These are phyloP conservation scores for Neofusicoccum ribis DNA, from an alignment of 2,329 filamentous ascomycete genomes.

Conservation along the genomic window DNA sequence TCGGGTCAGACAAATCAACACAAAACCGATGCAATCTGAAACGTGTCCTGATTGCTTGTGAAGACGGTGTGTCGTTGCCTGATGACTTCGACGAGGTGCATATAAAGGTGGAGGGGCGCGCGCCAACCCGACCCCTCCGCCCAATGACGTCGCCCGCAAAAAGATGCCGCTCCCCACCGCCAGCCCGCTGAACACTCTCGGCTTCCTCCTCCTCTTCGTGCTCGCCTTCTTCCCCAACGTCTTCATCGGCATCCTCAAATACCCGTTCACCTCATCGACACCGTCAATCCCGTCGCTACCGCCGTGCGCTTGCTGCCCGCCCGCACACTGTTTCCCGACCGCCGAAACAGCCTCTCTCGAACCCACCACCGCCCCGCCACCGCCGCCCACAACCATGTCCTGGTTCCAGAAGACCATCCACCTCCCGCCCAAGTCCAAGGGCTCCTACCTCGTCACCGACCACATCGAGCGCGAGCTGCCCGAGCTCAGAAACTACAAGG, in stretches of 20 bases:
- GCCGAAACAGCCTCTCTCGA: conserved; percentile 22
- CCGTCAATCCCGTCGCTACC: conserved; percentile 25
- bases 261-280: conserved; percentile 35
- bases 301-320: conserved; percentile 35
- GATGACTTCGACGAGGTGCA: not conserved
- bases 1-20: not conserved
- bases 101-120: conserved; percentile 2
- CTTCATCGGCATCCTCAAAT: conserved; percentile 42
- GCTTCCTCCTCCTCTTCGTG: conserved; percentile 52
- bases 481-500: conserved; percentile 79
- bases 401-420: conserved; percentile 86
- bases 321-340: conserved; percentile 29
- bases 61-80: conserved; percentile 3
- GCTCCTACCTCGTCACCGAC: conserved; percentile 87
- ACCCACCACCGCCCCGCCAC: conserved; percentile 32
- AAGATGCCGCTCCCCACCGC: conserved; percentile 26
- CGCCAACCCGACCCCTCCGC: not conserved
- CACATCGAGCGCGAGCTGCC: conserved; percentile 70
- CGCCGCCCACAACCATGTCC: conserved; percentile 49
- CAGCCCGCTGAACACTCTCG: conserved; percentile 41
- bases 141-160: conserved; percentile 20
- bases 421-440: conserved; percentile 73
- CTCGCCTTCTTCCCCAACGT: conserved; percentile 52
- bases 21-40: not conserved
- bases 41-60: conserved; percentile 1